Evolutionary conservation across 1,139 yeast genomes (phyloP).

Genomic region (Yamadazyma oceani): DNA sequence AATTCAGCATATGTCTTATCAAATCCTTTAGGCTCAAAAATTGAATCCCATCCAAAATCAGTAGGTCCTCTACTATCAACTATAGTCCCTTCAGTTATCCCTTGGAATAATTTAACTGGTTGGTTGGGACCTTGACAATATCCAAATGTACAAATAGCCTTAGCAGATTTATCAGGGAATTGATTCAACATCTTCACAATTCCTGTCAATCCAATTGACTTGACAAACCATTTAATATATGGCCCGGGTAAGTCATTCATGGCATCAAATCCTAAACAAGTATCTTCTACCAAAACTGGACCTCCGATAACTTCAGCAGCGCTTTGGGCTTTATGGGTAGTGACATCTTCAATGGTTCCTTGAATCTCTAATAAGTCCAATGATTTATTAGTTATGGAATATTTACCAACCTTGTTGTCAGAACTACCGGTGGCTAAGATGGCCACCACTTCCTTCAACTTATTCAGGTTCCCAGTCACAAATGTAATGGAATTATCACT

Average conservation of each 20-base stretch:
- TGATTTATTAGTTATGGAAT: conserved; percentile 54
- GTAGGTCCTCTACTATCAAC: conserved; percentile 77
- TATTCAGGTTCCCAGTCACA: conserved; percentile 88
- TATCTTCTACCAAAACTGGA: conserved; percentile 93
- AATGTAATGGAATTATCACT: conserved; percentile 50
- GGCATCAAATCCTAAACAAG: conserved; percentile 83
- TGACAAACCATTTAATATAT: conserved; percentile 82
- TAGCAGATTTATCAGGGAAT: conserved; percentile 81
- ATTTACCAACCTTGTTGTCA: conserved; percentile 48
- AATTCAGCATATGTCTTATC: conserved; percentile 88
- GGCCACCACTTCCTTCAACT: conserved; percentile 78
- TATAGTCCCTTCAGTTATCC: conserved; percentile 76
- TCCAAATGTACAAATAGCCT: conserved; percentile 91
- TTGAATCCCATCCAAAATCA: conserved; percentile 93
- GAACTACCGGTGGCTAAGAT: conserved; percentile 48
- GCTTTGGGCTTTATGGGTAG: conserved; percentile 72
- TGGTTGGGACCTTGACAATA: conserved; percentile 80
- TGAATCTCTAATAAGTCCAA: conserved; percentile 89
- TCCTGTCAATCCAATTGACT: conserved; percentile 69
- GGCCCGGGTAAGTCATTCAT: conserved; percentile 90
- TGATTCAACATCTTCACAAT: conserved; percentile 74
- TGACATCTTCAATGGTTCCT: conserved; percentile 81
- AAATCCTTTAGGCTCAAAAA: conserved; percentile 76
- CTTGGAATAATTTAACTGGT: conserved; percentile 77
- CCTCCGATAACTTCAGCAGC: conserved; percentile 67